Base-by-base conservation (phyloP, 257 asterid species). In the Buddleja alternifolia region DNA sequence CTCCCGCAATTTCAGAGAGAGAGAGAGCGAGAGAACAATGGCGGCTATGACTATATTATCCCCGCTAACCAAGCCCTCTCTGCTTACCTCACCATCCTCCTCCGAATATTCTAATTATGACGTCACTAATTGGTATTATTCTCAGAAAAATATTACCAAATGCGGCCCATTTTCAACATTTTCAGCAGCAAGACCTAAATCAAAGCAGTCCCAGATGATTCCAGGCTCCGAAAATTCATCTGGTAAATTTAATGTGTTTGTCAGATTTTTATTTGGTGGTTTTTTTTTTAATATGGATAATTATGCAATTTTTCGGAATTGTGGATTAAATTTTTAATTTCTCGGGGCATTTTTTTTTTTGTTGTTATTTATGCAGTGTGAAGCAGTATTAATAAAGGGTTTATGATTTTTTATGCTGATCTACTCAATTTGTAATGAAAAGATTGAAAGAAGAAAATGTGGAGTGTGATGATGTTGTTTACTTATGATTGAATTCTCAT, bases 11-110 rank as follows among this genome's bases (percentile, higher is more conserved):
- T 56, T 50, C 62, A 50, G 73, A 61, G 76, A 51, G 32, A 17
- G 24, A 17, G 53, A 40, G 5, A 29, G n/a, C n/a, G 53, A 50
- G 80, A 70, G 73, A 83, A 70, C 83, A 74, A 91, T 86, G 97
- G 93, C 92, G 78, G 93, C 78, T 51, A 63, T 83, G 77, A 84
- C 84, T 67, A 78, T 82, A 58, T 60, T 82, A 42, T 85, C 86
- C 69, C 88, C 83, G 76, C 80, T 86, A 29, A 50, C 81, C 48
- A 78, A 56, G 20, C 65, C 86, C 19, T 34, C 64, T 40, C 69
- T 41, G 85, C 80, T 71, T 63, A 67, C 89, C 29, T 60, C 82
- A 63, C 57, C 29, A 15, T 53, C 78, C 60, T 55, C 66, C 50
- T 67, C 61, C 65, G 42, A 77, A 66, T 57, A 45, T 71, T 63